phyloP scores from a whole-genome alignment of 768 basidiomycete species.

The Russula sp. region DNA sequence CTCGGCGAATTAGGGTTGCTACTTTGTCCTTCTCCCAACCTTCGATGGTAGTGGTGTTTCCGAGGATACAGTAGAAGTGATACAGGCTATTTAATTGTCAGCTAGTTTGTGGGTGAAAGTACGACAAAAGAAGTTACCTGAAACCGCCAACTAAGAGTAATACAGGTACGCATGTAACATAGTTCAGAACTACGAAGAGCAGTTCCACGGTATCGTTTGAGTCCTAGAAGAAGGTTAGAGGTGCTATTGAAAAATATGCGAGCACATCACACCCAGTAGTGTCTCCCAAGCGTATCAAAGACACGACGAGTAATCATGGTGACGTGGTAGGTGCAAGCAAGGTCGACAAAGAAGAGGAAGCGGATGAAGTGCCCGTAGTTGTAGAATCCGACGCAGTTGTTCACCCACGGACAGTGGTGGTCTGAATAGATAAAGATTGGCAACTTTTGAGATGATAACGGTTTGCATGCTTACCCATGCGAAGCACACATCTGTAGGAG shows the following conservation, averaged over 20 bases:
- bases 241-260: slow-evolving; percentile 18
- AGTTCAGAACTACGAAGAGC: slow-evolving; percentile 84
- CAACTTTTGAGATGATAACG: background rate
- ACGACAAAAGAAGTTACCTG: slow-evolving; percentile 45
- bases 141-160: slow-evolving; percentile 84
- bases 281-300: slow-evolving; percentile 36
- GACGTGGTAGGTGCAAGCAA: slow-evolving; percentile 85
- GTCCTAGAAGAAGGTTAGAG: slow-evolving; percentile 41
- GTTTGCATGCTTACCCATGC: slow-evolving; percentile 61
- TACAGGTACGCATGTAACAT: slow-evolving; percentile 79
- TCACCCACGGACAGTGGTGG: slow-evolving; percentile 90
- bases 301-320: slow-evolving; percentile 73
- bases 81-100: slow-evolving; percentile 55
- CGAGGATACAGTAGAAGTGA: slow-evolving; percentile 69
- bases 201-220: slow-evolving; percentile 65
- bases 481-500: slow-evolving; percentile 63
- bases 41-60: slow-evolving; percentile 94
- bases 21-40: slow-evolving; percentile 97
- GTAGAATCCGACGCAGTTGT: slow-evolving; percentile 90
- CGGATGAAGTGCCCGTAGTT: slow-evolving; percentile 89
- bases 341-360: slow-evolving; percentile 87
- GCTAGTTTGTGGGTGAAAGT: background rate
- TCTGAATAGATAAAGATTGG: slow-evolving; percentile 39
- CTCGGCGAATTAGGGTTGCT: slow-evolving; percentile 74
- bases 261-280: slow-evolving; percentile 45